These are phyloP conservation scores for Arthrocladium fulminans DNA, from an alignment of 2,329 filamentous ascomycete genomes.

Conservation along the genomic window DNA sequence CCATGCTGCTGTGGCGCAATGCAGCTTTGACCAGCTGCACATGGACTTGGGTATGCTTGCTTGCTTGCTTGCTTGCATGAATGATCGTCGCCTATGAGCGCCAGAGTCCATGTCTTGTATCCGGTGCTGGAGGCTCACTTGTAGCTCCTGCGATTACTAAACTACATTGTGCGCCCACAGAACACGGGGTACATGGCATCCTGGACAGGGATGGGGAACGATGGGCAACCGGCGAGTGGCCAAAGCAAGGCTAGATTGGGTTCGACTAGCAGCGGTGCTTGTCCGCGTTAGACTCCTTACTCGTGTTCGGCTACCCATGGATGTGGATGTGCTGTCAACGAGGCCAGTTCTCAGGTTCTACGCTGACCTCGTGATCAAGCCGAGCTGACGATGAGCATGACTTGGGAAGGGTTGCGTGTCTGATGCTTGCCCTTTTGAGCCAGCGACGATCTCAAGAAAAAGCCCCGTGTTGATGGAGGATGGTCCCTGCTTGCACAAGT, in stretches of 20 bases:
- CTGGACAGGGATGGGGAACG: neutral
- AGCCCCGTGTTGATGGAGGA: neutral
- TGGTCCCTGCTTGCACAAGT: neutral
- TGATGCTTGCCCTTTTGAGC: neutral
- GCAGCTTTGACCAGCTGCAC: too few relatives aligned
- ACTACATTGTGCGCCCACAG: neutral
- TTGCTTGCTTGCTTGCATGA: too few relatives aligned
- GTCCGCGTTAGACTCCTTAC: neutral
- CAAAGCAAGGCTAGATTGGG: neutral
- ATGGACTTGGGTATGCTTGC: neutral
- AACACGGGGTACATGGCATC: neutral
- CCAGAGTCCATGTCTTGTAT: neutral
- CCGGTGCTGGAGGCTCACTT: neutral
- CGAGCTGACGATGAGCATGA: neutral
- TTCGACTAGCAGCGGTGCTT: neutral
- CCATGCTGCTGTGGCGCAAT: too few relatives aligned
- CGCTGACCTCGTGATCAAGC: neutral
- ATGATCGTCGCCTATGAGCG: neutral
- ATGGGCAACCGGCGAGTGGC: neutral
- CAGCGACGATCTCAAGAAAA: neutral
- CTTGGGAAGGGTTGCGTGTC: neutral
- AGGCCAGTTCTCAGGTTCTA: neutral
- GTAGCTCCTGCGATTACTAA: neutral
- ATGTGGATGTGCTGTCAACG: neutral
- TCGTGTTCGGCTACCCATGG: neutral